A percentile compares a stretch with the other conserved stretches of the same genome.
Evolutionary conservation across 176 grass and related monocot species (phyloP).

Genomic region (Stipa capillata): DNA sequence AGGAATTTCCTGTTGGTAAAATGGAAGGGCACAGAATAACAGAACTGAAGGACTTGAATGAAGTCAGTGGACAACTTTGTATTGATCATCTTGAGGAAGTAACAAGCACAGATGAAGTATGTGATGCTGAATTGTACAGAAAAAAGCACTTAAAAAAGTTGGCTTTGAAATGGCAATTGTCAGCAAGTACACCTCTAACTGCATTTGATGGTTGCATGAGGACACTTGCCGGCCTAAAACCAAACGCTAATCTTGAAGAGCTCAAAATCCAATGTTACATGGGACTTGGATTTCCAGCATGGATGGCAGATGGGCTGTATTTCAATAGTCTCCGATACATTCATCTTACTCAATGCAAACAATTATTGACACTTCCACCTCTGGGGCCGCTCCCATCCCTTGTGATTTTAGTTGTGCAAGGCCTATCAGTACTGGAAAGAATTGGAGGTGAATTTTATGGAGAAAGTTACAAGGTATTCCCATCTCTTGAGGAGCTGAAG

Average conservation of each 20-base stretch:
- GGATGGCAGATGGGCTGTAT: constrained; percentile 11
- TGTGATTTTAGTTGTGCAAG: constrained; percentile 3
- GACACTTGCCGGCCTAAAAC: constrained; percentile 20
- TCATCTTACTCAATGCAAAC: background rate
- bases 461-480: constrained; percentile 5
- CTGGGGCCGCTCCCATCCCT: constrained; percentile 33
- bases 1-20: constrained; percentile 19
- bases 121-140: background rate
- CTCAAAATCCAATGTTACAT: constrained; percentile 10
- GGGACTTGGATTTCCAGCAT: constrained; percentile 11
- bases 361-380: constrained; percentile 23
- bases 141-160: constrained; percentile 31
- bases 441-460: constrained; percentile 35
- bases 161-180: background rate
- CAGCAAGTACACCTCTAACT: background rate
- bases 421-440: background rate
- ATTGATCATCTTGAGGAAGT: constrained; percentile 26
- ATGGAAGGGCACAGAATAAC: constrained; percentile 22
- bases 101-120: constrained; percentile 5
- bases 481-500: constrained; percentile 27
- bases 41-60: constrained; percentile 29
- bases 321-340: constrained; percentile 5
- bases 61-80: constrained; percentile 9
- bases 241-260: constrained; percentile 19
- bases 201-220: background rate